Conservation (phyloP, 108 stramenopile species). For the Cylindrotheca closterium region DNA sequence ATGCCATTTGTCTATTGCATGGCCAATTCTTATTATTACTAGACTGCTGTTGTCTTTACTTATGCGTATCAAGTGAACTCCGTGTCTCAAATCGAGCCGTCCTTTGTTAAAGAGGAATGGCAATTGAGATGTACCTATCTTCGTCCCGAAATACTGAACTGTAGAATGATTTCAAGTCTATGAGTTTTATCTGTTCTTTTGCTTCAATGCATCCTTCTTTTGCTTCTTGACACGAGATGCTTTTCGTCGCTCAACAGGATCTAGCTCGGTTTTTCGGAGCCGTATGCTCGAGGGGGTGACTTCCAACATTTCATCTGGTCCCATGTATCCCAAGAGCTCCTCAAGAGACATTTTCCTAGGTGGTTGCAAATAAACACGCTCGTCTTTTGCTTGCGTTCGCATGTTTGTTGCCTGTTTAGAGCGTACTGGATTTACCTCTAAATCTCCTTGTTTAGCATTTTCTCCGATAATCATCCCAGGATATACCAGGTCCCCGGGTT, state of each 20-base stretch:
- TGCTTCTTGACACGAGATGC: constrained; percentile 65
- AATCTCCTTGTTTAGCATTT: constrained; percentile 61
- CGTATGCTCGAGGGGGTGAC: constrained; percentile 90
- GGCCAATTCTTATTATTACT: too few species aligned
- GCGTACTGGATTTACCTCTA: constrained; percentile 60
- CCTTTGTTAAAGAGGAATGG: too few species aligned
- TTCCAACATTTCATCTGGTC: constrained; percentile 95
- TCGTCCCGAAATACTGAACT: too few species aligned
- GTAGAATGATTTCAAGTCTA: too few species aligned
- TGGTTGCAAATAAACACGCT: constrained; percentile 80
- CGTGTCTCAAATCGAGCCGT: too few species aligned
- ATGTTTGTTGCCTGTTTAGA: constrained; percentile 93
- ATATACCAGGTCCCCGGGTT: constrained; percentile 85
- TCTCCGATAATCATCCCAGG: constrained; percentile 97
- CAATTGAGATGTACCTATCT: too few species aligned
- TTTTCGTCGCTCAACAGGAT: constrained; percentile 58
- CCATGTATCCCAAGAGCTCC: constrained; percentile 87
- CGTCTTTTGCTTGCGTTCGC: constrained; percentile 90
- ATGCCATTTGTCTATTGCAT: too few species aligned
- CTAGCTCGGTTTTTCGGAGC: constrained; percentile 83
- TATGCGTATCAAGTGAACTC: too few species aligned
- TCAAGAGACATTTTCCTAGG: constrained; percentile 89
- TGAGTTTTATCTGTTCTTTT: too few species aligned
- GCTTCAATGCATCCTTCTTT: constrained; percentile 40
- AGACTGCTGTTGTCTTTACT: too few species aligned